Evolutionary conservation across 306 rosid species (phyloP).

Genomic region (Castanea crenata): DNA sequence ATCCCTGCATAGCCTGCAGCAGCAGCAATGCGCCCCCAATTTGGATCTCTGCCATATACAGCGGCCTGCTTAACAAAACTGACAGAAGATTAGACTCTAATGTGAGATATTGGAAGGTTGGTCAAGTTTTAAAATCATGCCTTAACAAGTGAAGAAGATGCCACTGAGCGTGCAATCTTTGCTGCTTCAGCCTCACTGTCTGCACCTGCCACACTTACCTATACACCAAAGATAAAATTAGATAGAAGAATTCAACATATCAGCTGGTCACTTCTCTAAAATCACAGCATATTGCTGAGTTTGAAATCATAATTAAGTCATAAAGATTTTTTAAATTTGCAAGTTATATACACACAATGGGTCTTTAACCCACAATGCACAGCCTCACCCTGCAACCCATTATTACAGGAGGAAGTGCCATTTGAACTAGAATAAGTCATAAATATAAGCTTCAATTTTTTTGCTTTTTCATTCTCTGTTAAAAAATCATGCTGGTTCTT

Average conservation of each 20-base stretch:
- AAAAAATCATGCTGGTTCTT: background rate
- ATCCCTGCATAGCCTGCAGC: constrained; percentile 94
- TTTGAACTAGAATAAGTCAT: too few species aligned
- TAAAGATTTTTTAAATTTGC: background rate
- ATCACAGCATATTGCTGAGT: constrained; percentile 11
- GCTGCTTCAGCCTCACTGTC: constrained; percentile 81
- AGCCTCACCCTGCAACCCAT: too few species aligned
- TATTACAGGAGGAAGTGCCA: too few species aligned
- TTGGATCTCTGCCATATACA: constrained; percentile 89
- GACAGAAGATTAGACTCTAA: constrained; percentile 8
- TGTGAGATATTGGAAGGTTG: constrained; percentile 7
- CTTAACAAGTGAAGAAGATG: constrained; percentile 86
- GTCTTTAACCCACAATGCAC: too few species aligned
- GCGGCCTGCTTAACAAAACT: constrained; percentile 62
- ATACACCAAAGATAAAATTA: constrained; percentile 25
- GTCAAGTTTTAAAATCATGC: constrained; percentile 34
- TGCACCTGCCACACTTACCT: constrained; percentile 79
- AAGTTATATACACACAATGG: too few species aligned
- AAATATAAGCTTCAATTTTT: constrained; percentile 2
- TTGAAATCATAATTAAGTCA: background rate
- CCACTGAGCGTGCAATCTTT: constrained; percentile 88
- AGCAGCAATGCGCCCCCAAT: constrained; percentile 95
- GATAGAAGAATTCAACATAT: background rate
- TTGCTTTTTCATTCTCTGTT: background rate
- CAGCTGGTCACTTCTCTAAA: background rate